Percentiles rank a stretch among this genome's conserved stretches.
phyloP scores from a whole-genome alignment of 1,284 basidiomycete species.

The Cryptococcus sp. region DNA sequence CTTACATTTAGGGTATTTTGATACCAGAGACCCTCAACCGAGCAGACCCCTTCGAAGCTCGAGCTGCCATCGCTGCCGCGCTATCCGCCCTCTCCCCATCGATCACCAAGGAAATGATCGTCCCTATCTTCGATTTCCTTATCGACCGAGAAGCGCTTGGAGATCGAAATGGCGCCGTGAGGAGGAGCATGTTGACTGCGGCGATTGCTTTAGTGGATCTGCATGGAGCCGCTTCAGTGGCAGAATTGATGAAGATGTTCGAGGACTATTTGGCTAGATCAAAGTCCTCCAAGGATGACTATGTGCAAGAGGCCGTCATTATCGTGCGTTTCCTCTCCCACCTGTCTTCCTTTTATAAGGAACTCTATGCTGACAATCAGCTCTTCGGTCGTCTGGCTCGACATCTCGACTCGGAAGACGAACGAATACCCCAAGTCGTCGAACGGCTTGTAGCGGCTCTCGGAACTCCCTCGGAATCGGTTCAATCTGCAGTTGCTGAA shows the following conservation, averaged over 20 bases:
- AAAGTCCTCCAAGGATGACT: conserved; percentile 68
- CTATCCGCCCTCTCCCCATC: conserved; percentile 66
- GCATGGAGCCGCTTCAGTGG: conserved; percentile 69
- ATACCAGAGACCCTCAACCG: conserved; percentile 83
- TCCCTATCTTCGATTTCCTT: conserved; percentile 80
- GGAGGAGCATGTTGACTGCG: conserved; percentile 79
- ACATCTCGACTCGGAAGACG: conserved; percentile 72
- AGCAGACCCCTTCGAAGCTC: conserved; percentile 84
- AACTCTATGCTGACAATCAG: conserved; percentile 12
- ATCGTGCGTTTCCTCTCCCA: conserved; percentile 50
- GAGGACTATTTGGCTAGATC: conserved; percentile 63
- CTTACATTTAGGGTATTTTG: conserved; percentile 69
- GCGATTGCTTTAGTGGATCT: conserved; percentile 76
- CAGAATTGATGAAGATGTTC: conserved; percentile 75
- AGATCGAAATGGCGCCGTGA: conserved; percentile 75
- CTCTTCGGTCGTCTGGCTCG: conserved; percentile 88
- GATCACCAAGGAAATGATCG: conserved; percentile 62
- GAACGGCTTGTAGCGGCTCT: conserved; percentile 86
- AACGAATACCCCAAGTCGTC: conserved; percentile 75
- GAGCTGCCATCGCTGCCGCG: conserved; percentile 68
- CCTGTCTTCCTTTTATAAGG: not conserved
- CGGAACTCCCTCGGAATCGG: conserved; percentile 91
- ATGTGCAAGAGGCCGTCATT: conserved; percentile 90
- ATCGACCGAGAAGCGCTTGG: conserved; percentile 81
- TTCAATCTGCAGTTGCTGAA: conserved; percentile 94